Evolutionary conservation across 2,329 filamentous ascomycete genomes (phyloP).

Genomic region (Calonectria leucothoes): DNA sequence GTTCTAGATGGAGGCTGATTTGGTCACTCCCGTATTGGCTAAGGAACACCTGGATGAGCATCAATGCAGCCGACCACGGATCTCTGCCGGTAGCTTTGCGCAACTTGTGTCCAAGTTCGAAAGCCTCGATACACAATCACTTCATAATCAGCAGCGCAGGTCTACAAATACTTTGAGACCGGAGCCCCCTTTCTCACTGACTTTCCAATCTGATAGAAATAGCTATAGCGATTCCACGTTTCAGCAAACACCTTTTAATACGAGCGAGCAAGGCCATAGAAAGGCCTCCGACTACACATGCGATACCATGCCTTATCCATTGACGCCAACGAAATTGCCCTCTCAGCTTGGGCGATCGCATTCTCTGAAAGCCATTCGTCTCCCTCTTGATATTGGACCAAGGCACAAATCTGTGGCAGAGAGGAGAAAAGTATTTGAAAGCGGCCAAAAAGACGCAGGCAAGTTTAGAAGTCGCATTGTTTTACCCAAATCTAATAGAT

Average conservation of each 20-base stretch:
- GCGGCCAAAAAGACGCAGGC: conserved; percentile 8
- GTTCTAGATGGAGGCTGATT: conserved; percentile 25
- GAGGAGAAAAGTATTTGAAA: conserved; percentile 38
- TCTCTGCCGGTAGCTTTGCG: conserved; percentile 36
- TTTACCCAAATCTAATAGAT: neutral
- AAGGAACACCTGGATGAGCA: conserved; percentile 20
- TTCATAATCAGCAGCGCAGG: neutral
- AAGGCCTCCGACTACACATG: conserved; percentile 16
- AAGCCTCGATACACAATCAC: conserved; percentile 38
- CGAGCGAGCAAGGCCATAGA: neutral
- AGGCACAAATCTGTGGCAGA: conserved; percentile 40
- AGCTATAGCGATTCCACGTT: neutral
- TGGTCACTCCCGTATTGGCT: conserved; percentile 9
- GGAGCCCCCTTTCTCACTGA: neutral
- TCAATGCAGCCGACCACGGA: conserved; percentile 13
- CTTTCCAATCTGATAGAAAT: neutral
- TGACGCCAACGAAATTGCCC: neutral
- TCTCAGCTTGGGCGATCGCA: conserved; percentile 19
- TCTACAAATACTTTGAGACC: neutral
- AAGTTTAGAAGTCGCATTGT: neutral
- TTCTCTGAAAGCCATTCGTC: conserved; percentile 19
- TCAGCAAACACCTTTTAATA: neutral
- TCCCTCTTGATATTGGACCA: conserved; percentile 2
- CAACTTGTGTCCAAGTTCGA: conserved; percentile 52
- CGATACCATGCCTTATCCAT: neutral